Conservation (phyloP, 768 basidiomycete genomes). For the Sarcodon sp. region DNA sequence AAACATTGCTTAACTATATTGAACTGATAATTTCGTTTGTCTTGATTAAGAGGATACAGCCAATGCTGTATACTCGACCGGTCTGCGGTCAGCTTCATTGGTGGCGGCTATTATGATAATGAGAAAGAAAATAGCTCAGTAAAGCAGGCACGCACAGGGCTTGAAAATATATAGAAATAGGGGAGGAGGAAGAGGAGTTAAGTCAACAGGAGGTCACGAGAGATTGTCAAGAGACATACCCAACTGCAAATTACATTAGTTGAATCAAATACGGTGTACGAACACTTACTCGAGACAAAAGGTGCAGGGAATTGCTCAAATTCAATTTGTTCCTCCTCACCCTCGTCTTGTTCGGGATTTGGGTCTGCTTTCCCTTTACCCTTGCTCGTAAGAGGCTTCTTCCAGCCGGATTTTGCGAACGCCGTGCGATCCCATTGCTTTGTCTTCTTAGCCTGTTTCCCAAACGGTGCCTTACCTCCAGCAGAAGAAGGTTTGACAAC, state of each 20-base stretch:
- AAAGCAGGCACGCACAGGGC: slow-evolving; percentile 1
- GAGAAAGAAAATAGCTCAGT: background rate
- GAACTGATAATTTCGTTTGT: slow-evolving; percentile 87
- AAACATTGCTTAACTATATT: slow-evolving; percentile 82
- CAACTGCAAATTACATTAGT: slow-evolving; percentile 7
- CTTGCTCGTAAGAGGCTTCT: slow-evolving; percentile 34
- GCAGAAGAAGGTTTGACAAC: background rate
- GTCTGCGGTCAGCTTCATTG: slow-evolving; percentile 72
- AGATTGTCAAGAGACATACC: slow-evolving; percentile 8
- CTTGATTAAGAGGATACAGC: slow-evolving; percentile 83
- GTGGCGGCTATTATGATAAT: slow-evolving; percentile 33
- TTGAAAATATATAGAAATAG: slow-evolving; percentile 1
- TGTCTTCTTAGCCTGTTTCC: slow-evolving; percentile 27
- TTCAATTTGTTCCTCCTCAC: slow-evolving; percentile 52
- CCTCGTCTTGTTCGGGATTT: slow-evolving; percentile 34
- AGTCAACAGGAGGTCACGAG: background rate
- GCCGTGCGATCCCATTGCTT: slow-evolving; percentile 90
- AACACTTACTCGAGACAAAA: slow-evolving; percentile 43
- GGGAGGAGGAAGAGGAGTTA: background rate
- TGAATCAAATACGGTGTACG: background rate
- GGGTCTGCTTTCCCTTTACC: slow-evolving; percentile 36
- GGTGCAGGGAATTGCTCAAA: slow-evolving; percentile 84
- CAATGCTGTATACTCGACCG: slow-evolving; percentile 73
- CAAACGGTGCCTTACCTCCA: slow-evolving; percentile 5
- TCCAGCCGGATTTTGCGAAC: slow-evolving; percentile 72